Evolutionary conservation across 2,329 filamentous ascomycete genomes (phyloP), one percentile per base, ranked within the genome.

Genomic region (Zalaria sp.): DNA sequence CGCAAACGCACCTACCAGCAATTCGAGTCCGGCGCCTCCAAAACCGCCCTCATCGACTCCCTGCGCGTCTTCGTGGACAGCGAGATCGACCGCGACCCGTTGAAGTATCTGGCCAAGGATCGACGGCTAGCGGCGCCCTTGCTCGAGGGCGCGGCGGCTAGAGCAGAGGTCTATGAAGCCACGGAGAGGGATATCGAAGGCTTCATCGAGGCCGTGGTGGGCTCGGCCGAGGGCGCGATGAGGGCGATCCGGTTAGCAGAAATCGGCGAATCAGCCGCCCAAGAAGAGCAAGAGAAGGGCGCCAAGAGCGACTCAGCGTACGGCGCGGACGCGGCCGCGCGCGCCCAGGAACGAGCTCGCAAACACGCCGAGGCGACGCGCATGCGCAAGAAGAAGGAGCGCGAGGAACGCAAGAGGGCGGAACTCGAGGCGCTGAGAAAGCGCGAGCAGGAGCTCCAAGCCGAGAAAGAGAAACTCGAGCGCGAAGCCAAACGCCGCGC

Each of bases 1-100:
- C 77, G 83, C 46, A 88, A 86, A 57, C 73, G 83, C 52, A 71
- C 84, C 7, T 86, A 83, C 73, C 75, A 82, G 37, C 78, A 83
- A 44, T 84, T 85, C 50, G 76, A 79, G 53, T 72, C 74, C 27
- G 79, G 77, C 50, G 81, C 85, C 71, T 81, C 81, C 52, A 81
- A 85, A 60, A 68, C 68, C 9, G 71, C 79, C 49, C 73, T 48
- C 2, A 37, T 45, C 25, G 26, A 44, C 9, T 47, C 57, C 4
- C 45, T 60, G 27, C 49, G 52, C 37, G 54, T 45, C 74, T 89
- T 41, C 69, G 83, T 46, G 70, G 79, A 57, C 72, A 86, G 42
- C 44, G 83, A 91, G 61, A 73, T 88, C 49, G 82, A 88, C 48
- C 75, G 77, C 47, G 83, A 88, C 51, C 76, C 82, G 0, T 41